These are phyloP conservation scores for Trichoderma sp. DNA, from an alignment of 2,329 filamentous ascomycete genomes.

Conservation along the genomic window DNA sequence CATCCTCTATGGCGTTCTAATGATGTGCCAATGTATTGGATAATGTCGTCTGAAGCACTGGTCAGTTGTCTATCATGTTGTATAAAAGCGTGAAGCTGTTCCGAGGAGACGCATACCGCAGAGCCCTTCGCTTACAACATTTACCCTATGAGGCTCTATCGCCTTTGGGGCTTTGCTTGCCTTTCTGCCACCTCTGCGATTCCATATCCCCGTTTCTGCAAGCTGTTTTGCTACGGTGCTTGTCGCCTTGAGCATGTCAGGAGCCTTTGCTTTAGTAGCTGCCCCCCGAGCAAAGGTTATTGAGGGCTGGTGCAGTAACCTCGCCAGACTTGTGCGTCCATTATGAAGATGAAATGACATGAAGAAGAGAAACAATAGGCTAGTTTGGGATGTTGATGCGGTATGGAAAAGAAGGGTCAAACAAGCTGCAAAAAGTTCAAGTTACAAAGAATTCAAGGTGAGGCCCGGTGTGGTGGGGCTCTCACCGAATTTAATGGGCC, in stretches of 20 bases:
- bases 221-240: constrained; percentile 29
- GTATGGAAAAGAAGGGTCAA: neutral
- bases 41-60: constrained; percentile 57
- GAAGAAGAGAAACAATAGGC: neutral
- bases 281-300: constrained; percentile 16
- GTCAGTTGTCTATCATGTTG: neutral
- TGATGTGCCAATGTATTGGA: constrained; percentile 66
- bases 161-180: constrained; percentile 3
- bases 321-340: constrained; percentile 19
- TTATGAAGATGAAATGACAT: constrained; percentile 21
- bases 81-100: neutral
- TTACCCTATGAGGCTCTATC: constrained; percentile 44
- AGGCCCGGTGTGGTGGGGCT: constrained; percentile 1
- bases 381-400: neutral
- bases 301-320: constrained; percentile 16
- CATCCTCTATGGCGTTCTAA: constrained; percentile 71
- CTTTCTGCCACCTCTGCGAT: constrained; percentile 18
- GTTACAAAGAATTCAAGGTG: neutral
- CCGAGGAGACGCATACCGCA: constrained; percentile 40
- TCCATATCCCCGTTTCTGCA: constrained; percentile 31
- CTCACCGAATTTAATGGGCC: constrained; percentile 12
- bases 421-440: neutral
- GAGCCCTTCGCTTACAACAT: constrained; percentile 51
- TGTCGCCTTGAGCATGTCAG: constrained; percentile 23
- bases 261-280: constrained; percentile 12